phyloP scores from a whole-genome alignment of 202 grass and related monocot genomes.

The Musa balbisiana region DNA sequence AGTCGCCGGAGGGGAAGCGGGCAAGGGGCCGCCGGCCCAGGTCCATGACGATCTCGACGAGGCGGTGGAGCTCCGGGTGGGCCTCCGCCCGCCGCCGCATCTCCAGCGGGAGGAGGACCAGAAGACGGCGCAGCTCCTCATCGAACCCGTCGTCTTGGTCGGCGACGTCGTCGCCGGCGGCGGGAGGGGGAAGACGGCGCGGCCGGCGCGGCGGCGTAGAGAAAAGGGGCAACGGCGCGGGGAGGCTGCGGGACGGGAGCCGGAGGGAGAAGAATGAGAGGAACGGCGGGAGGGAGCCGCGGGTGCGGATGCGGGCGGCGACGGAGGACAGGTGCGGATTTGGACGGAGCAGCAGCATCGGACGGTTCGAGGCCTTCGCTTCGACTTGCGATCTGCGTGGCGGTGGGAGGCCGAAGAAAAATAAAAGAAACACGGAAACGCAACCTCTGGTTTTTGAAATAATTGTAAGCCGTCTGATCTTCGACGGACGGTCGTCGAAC shows the following conservation, averaged over 20 bases:
- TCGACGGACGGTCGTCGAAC: background rate
- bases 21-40: slow-evolving; percentile 62
- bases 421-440: background rate
- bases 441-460: background rate
- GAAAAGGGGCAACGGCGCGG: background rate
- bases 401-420: no score
- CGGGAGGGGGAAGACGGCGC: background rate
- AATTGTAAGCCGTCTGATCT: background rate
- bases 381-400: background rate
- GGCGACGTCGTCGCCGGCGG: background rate
- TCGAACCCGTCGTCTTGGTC: slow-evolving; percentile 11
- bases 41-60: slow-evolving; percentile 91
- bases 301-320: slow-evolving; percentile 11
- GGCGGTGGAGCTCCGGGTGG: slow-evolving; percentile 51
- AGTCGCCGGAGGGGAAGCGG: slow-evolving; percentile 74
- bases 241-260: slow-evolving; percentile 12
- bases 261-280: slow-evolving; percentile 11
- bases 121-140: slow-evolving; percentile 48
- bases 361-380: background rate
- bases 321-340: slow-evolving; percentile 22
- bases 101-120: slow-evolving; percentile 48
- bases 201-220: background rate
- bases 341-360: background rate
- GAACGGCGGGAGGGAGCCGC: slow-evolving; percentile 24
- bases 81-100: slow-evolving; percentile 42